phyloP scores from a whole-genome alignment of 2,329 filamentous ascomycete genomes.

The Tolypocladium tropicale region DNA sequence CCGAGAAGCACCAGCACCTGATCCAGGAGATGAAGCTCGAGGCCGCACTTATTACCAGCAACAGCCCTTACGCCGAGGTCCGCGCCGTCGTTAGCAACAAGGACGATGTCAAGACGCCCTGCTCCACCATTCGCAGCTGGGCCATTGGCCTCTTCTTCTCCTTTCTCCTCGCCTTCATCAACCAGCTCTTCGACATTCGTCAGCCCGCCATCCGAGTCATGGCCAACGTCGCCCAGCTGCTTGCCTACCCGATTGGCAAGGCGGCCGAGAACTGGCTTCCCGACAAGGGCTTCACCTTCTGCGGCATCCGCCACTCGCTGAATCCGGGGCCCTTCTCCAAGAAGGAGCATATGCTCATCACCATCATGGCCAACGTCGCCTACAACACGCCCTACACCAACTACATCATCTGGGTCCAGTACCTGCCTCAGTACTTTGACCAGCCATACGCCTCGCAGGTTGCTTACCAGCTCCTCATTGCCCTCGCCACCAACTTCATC shows the following conservation, averaged over 20 bases:
- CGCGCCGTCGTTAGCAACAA: constrained; percentile 46
- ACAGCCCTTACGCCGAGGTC: constrained; percentile 48
- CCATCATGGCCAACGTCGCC: constrained; percentile 51
- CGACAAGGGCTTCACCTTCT: constrained; percentile 35
- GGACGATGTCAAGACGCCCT: constrained; percentile 37
- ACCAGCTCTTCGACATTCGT: constrained; percentile 49
- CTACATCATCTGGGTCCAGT: constrained; percentile 45
- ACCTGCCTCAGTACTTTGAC: constrained; percentile 42
- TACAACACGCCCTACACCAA: constrained; percentile 43
- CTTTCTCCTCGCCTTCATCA: constrained; percentile 37
- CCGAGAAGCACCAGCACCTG: constrained; percentile 35
- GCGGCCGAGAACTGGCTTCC: constrained; percentile 40
- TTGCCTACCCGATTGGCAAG: constrained; percentile 45
- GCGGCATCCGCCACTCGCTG: constrained; percentile 35
- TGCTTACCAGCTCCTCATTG: constrained; percentile 44
- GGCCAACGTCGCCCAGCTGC: constrained; percentile 45
- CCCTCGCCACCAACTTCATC: constrained; percentile 45
- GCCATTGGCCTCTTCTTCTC: constrained; percentile 41
- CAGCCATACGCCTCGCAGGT: constrained; percentile 41
- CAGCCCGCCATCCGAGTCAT: constrained; percentile 43
- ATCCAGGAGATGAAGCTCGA: constrained; percentile 46
- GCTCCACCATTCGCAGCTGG: constrained; percentile 46
- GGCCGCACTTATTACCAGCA: constrained; percentile 41
- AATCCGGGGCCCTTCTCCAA: constrained; percentile 48
- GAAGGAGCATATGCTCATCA: constrained; percentile 53